Percentiles rank a stretch among this genome's conserved stretches.
These are phyloP conservation scores for Phytophthora sp. DNA, from an alignment of 352 stramenopile genomes.

Conservation along the genomic window DNA sequence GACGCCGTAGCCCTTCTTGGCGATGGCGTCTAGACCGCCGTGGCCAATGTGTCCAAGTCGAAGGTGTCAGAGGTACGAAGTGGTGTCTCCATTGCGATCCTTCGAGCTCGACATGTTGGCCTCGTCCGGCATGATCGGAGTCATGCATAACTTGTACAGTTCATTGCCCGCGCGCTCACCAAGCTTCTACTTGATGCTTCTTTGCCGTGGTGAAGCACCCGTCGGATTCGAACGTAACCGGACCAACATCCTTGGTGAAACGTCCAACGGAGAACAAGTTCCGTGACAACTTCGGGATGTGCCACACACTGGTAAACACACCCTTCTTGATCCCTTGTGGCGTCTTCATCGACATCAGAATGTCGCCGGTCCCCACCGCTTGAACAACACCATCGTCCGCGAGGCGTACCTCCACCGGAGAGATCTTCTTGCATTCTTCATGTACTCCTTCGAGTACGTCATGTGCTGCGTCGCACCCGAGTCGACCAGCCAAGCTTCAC, in stretches of 20 bases:
- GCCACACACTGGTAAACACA: slow-evolving; percentile 18
- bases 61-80: too few relatives aligned
- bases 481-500: slow-evolving; percentile 29
- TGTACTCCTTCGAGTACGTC: slow-evolving; percentile 21
- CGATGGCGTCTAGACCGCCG: slow-evolving; percentile 15
- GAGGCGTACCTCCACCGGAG: slow-evolving; percentile 19
- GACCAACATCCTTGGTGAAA: slow-evolving; percentile 22
- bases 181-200: slow-evolving; percentile 7
- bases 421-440: slow-evolving; percentile 33
- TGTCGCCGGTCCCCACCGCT: slow-evolving; percentile 18
- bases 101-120: slow-evolving; percentile 19
- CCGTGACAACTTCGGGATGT: slow-evolving; percentile 19
- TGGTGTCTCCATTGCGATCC: slow-evolving; percentile 15
- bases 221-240: slow-evolving; percentile 16
- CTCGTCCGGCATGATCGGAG: too few relatives aligned
- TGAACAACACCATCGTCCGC: slow-evolving; percentile 30
- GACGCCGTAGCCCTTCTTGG: slow-evolving; percentile 19
- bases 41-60: slow-evolving; percentile 28
- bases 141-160: too few relatives aligned
- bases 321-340: slow-evolving; percentile 15
- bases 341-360: slow-evolving; percentile 32
- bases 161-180: slow-evolving; percentile 18
- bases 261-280: slow-evolving; percentile 20
- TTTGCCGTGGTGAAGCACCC: slow-evolving; percentile 17
- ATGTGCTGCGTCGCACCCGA: slow-evolving; percentile 39